Evolutionary conservation across 2,329 filamentous ascomycete genomes (phyloP).

Genomic region (Exserohilum turcica): DNA sequence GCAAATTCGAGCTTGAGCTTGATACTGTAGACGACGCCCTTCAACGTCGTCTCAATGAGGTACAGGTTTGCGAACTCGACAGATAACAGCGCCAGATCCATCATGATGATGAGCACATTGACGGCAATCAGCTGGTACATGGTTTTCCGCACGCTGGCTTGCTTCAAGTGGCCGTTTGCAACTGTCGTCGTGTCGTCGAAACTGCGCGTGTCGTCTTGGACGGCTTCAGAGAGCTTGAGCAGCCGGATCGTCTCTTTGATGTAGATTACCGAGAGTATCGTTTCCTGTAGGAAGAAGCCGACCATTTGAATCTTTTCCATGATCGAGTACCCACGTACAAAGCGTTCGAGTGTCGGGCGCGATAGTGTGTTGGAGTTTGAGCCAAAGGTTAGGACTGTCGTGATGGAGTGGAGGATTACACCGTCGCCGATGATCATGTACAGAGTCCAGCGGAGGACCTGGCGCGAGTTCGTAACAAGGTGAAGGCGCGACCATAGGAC

Average conservation of each 20-base stretch:
- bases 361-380: constrained; percentile 49
- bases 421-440: constrained; percentile 64
- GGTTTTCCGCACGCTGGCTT: constrained; percentile 30
- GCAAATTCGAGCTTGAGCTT: constrained; percentile 63
- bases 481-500: constrained; percentile 68
- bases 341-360: constrained; percentile 26
- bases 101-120: constrained; percentile 42
- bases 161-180: constrained; percentile 24
- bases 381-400: constrained; percentile 61
- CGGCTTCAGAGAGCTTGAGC: constrained; percentile 39
- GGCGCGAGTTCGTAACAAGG: constrained; percentile 60
- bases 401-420: constrained; percentile 59
- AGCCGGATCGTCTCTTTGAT: constrained; percentile 59
- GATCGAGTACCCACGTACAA: constrained; percentile 46
- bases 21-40: constrained; percentile 52
- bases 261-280: constrained; percentile 53
- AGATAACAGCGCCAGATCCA: constrained; percentile 37
- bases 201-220: constrained; percentile 34
- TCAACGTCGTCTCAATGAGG: constrained; percentile 46
- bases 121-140: constrained; percentile 45
- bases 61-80: constrained; percentile 43
- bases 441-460: constrained; percentile 56
- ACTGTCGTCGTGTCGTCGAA: constrained; percentile 29
- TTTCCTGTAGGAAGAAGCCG: constrained; percentile 51
- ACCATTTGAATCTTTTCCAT: constrained; percentile 55